A percentile compares a stretch with the other conserved stretches of the same genome.
Conservation (phyloP, 1,139 yeast genomes). For the Hansenula sp. region DNA sequence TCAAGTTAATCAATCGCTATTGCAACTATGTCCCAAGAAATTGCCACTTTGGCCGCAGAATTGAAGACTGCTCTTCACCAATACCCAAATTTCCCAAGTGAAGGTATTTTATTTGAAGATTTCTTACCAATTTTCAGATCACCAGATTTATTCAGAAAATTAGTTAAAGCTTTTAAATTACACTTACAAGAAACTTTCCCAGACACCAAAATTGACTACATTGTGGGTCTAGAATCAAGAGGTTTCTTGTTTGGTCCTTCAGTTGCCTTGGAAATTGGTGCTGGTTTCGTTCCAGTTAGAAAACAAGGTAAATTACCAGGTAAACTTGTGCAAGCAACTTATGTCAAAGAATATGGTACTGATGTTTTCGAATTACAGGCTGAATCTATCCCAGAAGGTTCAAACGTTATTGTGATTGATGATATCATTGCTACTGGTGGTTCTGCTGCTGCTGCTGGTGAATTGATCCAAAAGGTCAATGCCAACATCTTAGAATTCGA, state of each 20-base stretch:
- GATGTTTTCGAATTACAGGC: constrained; percentile 88
- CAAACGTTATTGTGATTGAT: constrained; percentile 83
- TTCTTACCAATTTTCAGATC: constrained; percentile 88
- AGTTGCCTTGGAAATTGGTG: constrained; percentile 80
- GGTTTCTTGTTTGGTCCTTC: constrained; percentile 97
- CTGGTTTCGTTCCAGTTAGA: constrained; percentile 93
- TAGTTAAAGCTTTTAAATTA: constrained; percentile 74
- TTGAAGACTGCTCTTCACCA: constrained; percentile 65
- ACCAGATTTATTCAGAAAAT: constrained; percentile 74
- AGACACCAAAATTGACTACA: constrained; percentile 66
- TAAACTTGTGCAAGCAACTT: constrained; percentile 63
- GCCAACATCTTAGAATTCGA: constrained; percentile 75
- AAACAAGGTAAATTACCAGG: constrained; percentile 96
- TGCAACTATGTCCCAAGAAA: constrained; percentile 11
- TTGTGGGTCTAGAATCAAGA: constrained; percentile 94
- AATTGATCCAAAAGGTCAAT: constrained; percentile 60
- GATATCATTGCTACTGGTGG: constrained; percentile 99
- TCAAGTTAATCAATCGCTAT: not conserved
- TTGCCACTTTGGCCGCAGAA: constrained; percentile 47
- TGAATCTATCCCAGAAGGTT: constrained; percentile 74
- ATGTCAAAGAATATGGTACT: constrained; percentile 86
- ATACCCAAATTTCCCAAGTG: constrained; percentile 88
- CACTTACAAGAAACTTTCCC: constrained; percentile 57
- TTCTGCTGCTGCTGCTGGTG: constrained; percentile 91
- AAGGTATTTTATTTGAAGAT: constrained; percentile 94